Conservation (phyloP, 148 eudicot genomes). For the Amaranthus palmeri region DNA sequence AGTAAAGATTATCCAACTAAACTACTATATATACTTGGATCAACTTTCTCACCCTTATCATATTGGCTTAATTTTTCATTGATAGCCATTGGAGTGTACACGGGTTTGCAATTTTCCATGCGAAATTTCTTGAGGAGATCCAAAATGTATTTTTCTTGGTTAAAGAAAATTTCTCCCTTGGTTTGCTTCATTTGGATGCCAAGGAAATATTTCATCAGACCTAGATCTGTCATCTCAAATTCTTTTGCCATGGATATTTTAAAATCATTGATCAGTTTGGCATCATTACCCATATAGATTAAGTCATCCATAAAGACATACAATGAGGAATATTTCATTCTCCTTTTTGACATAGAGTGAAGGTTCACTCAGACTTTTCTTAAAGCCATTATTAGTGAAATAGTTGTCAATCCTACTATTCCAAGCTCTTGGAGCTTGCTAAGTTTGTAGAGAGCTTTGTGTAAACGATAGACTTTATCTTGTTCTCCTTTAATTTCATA, state of each 20-base stretch:
- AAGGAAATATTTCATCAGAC: not conserved
- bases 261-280: not conserved
- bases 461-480: not conserved
- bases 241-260: not conserved
- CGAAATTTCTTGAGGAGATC: not conserved
- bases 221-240: not conserved
- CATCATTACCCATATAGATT: not conserved
- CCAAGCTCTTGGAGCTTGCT: slow-evolving; percentile 27
- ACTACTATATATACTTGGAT: not conserved
- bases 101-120: slow-evolving; percentile 5
- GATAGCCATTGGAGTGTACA: not conserved
- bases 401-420: slow-evolving; percentile 5
- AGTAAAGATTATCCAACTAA: not conserved
- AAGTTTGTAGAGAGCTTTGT: slow-evolving; percentile 15
- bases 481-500: not conserved
- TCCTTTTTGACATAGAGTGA: not conserved
- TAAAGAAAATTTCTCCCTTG: not conserved
- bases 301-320: slow-evolving; percentile 1
- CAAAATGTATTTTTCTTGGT: not conserved
- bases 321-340: not conserved
- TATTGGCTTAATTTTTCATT: not conserved
- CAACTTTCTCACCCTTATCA: not conserved
- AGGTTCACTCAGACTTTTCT: slow-evolving; percentile 1
- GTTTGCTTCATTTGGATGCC: slow-evolving; percentile 1
- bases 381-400: not conserved